phyloP scores from a whole-genome alignment of 2,329 filamentous ascomycete species.

The Diaporthe capsici region DNA sequence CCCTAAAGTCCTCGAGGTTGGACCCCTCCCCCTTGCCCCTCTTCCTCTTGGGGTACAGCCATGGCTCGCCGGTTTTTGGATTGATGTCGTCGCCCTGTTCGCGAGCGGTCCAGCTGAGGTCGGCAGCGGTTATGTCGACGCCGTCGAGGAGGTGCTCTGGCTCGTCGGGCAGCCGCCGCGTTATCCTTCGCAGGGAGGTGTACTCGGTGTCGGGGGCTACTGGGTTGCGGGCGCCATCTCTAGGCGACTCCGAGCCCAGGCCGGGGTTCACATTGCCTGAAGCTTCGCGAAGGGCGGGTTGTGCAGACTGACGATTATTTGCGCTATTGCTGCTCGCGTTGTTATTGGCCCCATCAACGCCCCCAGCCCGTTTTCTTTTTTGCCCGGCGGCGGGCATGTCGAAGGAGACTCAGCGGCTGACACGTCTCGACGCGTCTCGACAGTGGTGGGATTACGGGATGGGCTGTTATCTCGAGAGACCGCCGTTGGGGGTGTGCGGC shows the following conservation, averaged over 20 bases:
- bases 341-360: background rate
- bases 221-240: conserved; percentile 27
- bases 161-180: conserved; percentile 17
- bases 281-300: conserved; percentile 1
- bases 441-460: background rate
- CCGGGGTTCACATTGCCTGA: background rate
- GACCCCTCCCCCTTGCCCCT: conserved; percentile 16
- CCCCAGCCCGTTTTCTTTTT: background rate
- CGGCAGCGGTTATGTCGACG: conserved; percentile 29
- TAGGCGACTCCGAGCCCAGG: background rate
- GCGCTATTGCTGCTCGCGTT: background rate
- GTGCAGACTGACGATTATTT: background rate
- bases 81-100: conserved; percentile 22
- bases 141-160: conserved; percentile 21
- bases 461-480: conserved; percentile 19
- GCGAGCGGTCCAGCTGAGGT: conserved; percentile 29
- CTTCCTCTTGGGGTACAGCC: conserved; percentile 36
- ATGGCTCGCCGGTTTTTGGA: conserved; percentile 24
- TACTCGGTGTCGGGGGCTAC: conserved; percentile 22
- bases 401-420: background rate
- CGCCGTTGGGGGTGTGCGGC: background rate
- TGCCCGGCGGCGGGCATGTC: background rate
- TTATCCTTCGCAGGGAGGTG: conserved; percentile 33
- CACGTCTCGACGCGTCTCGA: background rate
- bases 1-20: conserved; percentile 36